Evolutionary conservation across 306 rosid species (phyloP).

Genomic region (Trifolium pratense): DNA sequence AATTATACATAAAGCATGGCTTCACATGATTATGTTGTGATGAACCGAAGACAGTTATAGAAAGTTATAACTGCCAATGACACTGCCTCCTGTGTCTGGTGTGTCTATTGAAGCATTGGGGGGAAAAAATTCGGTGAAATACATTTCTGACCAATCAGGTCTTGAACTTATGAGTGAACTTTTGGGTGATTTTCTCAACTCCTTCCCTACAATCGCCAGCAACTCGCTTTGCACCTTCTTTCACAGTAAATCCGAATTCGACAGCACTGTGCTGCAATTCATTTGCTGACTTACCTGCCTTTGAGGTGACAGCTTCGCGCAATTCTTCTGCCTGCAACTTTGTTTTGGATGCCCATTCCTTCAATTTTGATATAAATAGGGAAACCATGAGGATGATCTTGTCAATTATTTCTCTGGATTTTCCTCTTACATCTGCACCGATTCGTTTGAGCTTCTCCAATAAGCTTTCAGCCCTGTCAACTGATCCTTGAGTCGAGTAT

Average conservation of each 20-base stretch:
- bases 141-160: conserved; percentile 49
- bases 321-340: conserved; percentile 65
- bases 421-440: conserved; percentile 64
- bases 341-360: conserved; percentile 58
- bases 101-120: conserved; percentile 22
- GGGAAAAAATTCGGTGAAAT: conserved; percentile 33
- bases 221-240: conserved; percentile 79
- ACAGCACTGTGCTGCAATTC: conserved; percentile 67
- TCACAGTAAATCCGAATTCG: conserved; percentile 59
- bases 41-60: conserved; percentile 27
- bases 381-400: conserved; percentile 64
- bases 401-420: conserved; percentile 62
- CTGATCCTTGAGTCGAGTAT: conserved; percentile 68
- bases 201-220: conserved; percentile 91
- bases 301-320: conserved; percentile 52
- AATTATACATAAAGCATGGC: conserved; percentile 41
- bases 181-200: conserved; percentile 86
- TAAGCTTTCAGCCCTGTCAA: conserved; percentile 70
- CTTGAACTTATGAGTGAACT: conserved; percentile 86
- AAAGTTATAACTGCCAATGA: conserved; percentile 38
- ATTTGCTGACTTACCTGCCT: conserved; percentile 60
- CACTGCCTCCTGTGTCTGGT: conserved; percentile 23
- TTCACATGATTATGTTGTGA: conserved; percentile 23
- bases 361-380: conserved; percentile 61
- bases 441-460: conserved; percentile 70